Conservation (phyloP, 441 rosid genomes). For the Croton laevigatus region DNA sequence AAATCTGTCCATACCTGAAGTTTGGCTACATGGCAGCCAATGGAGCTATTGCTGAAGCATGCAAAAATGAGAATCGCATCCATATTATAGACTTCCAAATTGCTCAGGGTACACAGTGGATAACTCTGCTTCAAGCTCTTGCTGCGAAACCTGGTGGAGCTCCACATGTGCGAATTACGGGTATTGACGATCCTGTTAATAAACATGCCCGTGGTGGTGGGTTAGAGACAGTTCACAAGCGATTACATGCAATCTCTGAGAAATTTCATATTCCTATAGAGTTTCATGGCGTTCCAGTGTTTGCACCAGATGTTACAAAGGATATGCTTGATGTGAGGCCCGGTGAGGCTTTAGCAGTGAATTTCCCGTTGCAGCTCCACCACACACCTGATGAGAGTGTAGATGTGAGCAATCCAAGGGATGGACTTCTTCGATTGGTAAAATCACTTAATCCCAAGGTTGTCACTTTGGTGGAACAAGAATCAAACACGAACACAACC, state of each 20-base stretch:
- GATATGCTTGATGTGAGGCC: conserved; percentile 63
- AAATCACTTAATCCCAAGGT: conserved; percentile 77
- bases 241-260: conserved; percentile 50
- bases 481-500: conserved; percentile 84
- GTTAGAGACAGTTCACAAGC: conserved; percentile 48
- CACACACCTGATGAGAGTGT: conserved; percentile 87
- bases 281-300: conserved; percentile 58
- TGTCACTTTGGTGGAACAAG: conserved; percentile 73
- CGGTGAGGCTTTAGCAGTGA: conserved; percentile 72
- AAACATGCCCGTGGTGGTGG: conserved; percentile 66
- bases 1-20: conserved; percentile 86
- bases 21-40: conserved; percentile 95
- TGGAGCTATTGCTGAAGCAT: conserved; percentile 89
- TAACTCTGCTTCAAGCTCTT: conserved; percentile 79
- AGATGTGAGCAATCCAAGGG: conserved; percentile 71
- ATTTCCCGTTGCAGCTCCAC: conserved; percentile 82
- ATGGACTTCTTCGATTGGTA: conserved; percentile 65
- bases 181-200: conserved; percentile 60
- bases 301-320: conserved; percentile 47
- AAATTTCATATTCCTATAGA: conserved; percentile 61
- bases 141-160: conserved; percentile 75
- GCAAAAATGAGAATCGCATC: conserved; percentile 61
- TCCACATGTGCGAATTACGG: conserved; percentile 77
- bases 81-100: conserved; percentile 89
- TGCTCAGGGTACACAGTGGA: conserved; percentile 83